These are phyloP conservation scores for Tripidium arundinaceum DNA, from an alignment of 202 grass and related monocot genomes.

Conservation along the genomic window DNA sequence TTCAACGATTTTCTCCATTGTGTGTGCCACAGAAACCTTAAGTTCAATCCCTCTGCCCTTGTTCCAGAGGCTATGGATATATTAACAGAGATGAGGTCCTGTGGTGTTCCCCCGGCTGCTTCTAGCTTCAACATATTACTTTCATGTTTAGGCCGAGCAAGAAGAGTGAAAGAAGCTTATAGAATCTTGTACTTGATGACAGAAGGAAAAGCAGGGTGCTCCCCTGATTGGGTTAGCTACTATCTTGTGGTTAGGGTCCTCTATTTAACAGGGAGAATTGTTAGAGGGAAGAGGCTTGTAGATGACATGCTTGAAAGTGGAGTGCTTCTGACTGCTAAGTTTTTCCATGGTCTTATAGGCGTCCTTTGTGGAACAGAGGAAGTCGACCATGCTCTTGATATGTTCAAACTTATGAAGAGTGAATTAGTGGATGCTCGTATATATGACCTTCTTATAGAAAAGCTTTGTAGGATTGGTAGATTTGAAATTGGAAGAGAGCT, in stretches of 20 bases:
- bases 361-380: slow-evolving; percentile 60
- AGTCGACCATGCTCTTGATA: slow-evolving; percentile 53
- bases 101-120: slow-evolving; percentile 35
- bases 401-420: slow-evolving; percentile 58
- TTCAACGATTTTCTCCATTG: slow-evolving; percentile 61
- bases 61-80: slow-evolving; percentile 55
- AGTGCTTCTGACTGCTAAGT: slow-evolving; percentile 40
- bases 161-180: slow-evolving; percentile 70
- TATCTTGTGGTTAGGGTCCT: slow-evolving; percentile 65
- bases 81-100: slow-evolving; percentile 52
- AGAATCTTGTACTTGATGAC: slow-evolving; percentile 58
- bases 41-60: slow-evolving; percentile 64
- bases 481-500: slow-evolving; percentile 57
- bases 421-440: slow-evolving; percentile 19
- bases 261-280: slow-evolving; percentile 53
- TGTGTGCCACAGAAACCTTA: slow-evolving; percentile 59
- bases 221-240: slow-evolving; percentile 69
- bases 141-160: slow-evolving; percentile 59
- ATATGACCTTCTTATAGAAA: slow-evolving; percentile 65
- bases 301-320: slow-evolving; percentile 54
- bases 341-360: slow-evolving; percentile 61
- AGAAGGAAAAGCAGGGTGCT: slow-evolving; percentile 48
- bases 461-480: slow-evolving; percentile 50
- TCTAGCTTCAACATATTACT: slow-evolving; percentile 73
- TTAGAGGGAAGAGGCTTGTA: slow-evolving; percentile 56